Base-by-base conservation (phyloP, 257 asterid species). In the Fraxinus quadrangulata region DNA sequence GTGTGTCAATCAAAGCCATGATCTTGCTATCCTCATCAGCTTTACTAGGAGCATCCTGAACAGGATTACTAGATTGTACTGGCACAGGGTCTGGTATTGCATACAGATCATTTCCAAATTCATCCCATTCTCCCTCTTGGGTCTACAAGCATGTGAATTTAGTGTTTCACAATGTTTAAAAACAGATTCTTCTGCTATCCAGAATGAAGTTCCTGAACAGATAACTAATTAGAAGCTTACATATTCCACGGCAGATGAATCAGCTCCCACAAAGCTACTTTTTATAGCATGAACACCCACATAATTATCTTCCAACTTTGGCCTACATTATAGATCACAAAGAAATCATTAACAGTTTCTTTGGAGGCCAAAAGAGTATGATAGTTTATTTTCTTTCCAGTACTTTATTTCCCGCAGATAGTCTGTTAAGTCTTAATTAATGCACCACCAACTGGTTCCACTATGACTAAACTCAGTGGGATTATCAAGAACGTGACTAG, bases 11-110 rank as follows among this genome's bases (percentile, higher is more conserved):
- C 83, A 96, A 86, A 77, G 99, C 98, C 85, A 89, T 84, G 79
- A 96, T 88, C 88, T 89, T 89, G 89, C 90, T 93, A 87, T 96
- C 97, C 92, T 96, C 99, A 6, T 93, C 99, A 86, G 81, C 94
- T 85, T 87, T 91, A 82, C 92, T 87, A 40, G 85, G 83, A 77
- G 90, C 89, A 83, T 91, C 90, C 77, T 84, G 96, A 66, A 84
- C 86, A 28, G 86, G 85, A 69, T 84, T 82, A 85, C 82, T 89
- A 42, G 87, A 85, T 77, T 84, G 93, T 72, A 83, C 78, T 23
- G 86, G 73, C n/a, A 73, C 40, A 2, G 83, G 73, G 73, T 88
- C 98, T 80, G 99, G 97, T 86, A 89, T 84, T 30, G 98, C 92
- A 70, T 90, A 96, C 49, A 92, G 83, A 80, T 96, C 99, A 85